Evolutionary conservation across 257 asterid species (phyloP), one percentile per base, ranked within the genome.

Genomic region (Primulina huaijiensis): DNA sequence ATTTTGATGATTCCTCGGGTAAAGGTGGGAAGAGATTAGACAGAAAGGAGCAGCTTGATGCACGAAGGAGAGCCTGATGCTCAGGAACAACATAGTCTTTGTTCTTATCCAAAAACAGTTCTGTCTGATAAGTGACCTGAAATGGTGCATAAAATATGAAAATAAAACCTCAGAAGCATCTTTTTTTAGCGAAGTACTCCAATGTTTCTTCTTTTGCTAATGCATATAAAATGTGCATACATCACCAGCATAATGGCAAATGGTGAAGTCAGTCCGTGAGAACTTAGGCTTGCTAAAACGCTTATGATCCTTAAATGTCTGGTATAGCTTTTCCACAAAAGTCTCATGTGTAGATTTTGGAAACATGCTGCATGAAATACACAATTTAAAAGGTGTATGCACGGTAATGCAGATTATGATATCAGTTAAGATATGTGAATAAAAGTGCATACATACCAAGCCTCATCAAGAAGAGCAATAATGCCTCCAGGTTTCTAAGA

Each of bases 401-500:
- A 23, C 25, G 25, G 25, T 23, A 23, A 23, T 23, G 25, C 25
- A 23, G 25, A 23, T 23, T 23, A 23, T 23, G 25, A 23, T 23
- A 23, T 23, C 25, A 23, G 25, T 23, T 23, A 23, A 23, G 25
- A 23, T 23, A 23, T 23, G 25, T 23, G 1, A 23, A 23, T 23
- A 23, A 23, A 23, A 46, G 60, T 62, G 56, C 53, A 52, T 46
- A 82, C 90, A 53, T 90, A 92, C 98, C 98, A 92, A 70, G 96
- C 96, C 81, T 92, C 98, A 73, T 92, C 97, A 65, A 92, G 94
- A 78, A 92, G 97, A 83, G 97, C 90, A 72, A 92, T 83, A 33
- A 92, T 87, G 55, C 98, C 98, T 29, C 98, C 98, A 67, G 98
- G 98, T 88, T 92, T 92, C 98, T 92, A 91, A 31, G 76, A 23